Base-by-base conservation (phyloP, 2,329 filamentous ascomycete species). In the Penicillium sp. region DNA sequence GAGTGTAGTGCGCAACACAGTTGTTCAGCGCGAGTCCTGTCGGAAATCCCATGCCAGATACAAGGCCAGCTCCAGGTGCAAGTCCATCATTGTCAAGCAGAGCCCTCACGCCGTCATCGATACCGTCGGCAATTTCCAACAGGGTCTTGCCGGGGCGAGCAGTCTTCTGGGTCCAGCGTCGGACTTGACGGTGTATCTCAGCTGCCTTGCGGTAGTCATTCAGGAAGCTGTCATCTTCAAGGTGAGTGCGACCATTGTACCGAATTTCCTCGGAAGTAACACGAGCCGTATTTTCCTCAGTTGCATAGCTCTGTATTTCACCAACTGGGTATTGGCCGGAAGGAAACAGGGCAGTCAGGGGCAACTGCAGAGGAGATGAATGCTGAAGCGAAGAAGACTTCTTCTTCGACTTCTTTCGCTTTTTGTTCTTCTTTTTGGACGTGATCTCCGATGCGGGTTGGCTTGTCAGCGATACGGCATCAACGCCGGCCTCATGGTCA, bases 121-220 rank as follows among this genome's bases (percentile, higher is more conserved):
- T 85, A 6, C 77, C 81, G 58, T 81, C 76, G 0, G 83, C 84
- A 63, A 86, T 80, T 37, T 81, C 76, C 6, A 74, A 79, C 51
- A 86, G 71, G 48, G 75, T 77, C 58, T 77, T 72, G 11, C 84
- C 84, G 0, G 84, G 84, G 69, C 82, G 82, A 67, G 81, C 81
- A 58, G 75, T 77, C 14, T 71, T 61, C 67, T 83, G 82, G 5
- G 80, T 80, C 70, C 80, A 84, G 46, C 79, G 78, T 28, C 84
- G 81, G 51, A 84, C 82, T 70, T 86, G 81, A 48, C 84, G 79
- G 70, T 86, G 84, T 49, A 84, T 76, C 67, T 86, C 84, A 0
- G 84, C 84, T 10, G 82, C 84, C 70, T 85, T 79, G 52, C 84
- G 82, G 70, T 86, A 86, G 59, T 86, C 78, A 26, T 73, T 75